Evolutionary conservation across 225 moss, liverwort and hornwort genomes (phyloP), one percentile per base, ranked within the genome.

Genomic region (Straminergon stramineum): DNA sequence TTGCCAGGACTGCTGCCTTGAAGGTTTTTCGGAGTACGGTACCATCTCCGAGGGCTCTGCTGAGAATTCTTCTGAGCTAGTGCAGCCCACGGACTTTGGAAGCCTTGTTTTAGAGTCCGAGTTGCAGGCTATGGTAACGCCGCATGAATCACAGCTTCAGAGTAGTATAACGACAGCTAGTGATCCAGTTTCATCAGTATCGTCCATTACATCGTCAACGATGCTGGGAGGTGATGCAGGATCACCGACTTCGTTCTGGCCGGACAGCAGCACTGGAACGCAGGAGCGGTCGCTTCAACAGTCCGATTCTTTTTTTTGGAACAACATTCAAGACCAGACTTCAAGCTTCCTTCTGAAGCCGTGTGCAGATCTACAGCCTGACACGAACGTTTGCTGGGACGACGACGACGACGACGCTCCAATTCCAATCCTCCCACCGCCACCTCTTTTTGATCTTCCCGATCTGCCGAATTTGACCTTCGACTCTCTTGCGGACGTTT

Each of bases 211-310:
- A 34, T 92, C 93, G 15, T 90, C 91, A 35, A 88, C 88, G 17
- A 89, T 88, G 64, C 68, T 92, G 14, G 89, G 91, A 66, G 92
- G 89, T 24, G 95, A 92, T 48, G 91, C 76, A 48, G 93, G 87
- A 48, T 94, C 95, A 7, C 95, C 94, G 65, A 93, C 91, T 20
- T 94, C 95, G 43, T 92, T 92, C 64, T 95, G 93, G 94, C 90
- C 91, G 34, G 92, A 93, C 45, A 86, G 86, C 83, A 87, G 68
- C 41, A 74, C 84, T 57, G 79, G 86, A 17, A 88, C 84, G 28
- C 56, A 91, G 43, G 81, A 73, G 41, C 68, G 5, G 56, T 28
- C 74, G 13, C 82, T 82, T 82, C n/a, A 69, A 21, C 51, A 85
- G 20, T n/a, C 91, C 16, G 85, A 90, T 35, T 69, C 81, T 4